Percentiles rank a stretch among this genome's conserved stretches.
phyloP scores from a whole-genome alignment of 768 basidiomycete species.

The Calvatia gigantea region DNA sequence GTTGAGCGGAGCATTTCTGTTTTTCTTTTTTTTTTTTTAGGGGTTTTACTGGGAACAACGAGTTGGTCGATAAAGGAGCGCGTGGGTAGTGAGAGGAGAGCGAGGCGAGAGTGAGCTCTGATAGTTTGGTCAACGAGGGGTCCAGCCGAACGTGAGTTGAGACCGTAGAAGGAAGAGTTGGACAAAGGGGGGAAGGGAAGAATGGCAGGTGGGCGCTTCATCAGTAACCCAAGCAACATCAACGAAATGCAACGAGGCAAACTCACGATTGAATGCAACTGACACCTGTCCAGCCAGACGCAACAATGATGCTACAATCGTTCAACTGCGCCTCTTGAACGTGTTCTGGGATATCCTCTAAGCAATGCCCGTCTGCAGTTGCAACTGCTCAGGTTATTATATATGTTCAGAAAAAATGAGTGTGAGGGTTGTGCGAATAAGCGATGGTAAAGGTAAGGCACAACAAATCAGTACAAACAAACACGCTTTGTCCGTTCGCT shows the following conservation, averaged over 20 bases:
- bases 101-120: background rate
- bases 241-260: background rate
- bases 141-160: conserved; percentile 2
- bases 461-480: conserved; percentile 1
- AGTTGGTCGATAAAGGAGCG: conserved; percentile 27
- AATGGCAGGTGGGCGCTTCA: background rate
- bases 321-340: background rate
- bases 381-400: background rate
- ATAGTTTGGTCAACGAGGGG: conserved; percentile 7
- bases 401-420: background rate
- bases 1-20: conserved; percentile 7
- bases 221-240: conserved; percentile 6
- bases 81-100: conserved; percentile 26
- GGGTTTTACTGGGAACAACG: background rate
- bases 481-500: background rate
- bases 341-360: background rate
- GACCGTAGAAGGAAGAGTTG: conserved; percentile 14
- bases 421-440: background rate
- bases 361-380: background rate
- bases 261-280: conserved; percentile 6
- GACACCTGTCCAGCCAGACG: conserved; percentile 6
- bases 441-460: background rate
- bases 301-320: background rate
- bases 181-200: conserved; percentile 12
- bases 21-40: background rate